Percentiles rank a stretch among this genome's conserved stretches.
Evolutionary conservation across 441 rosid species (phyloP).

Genomic region (Manihot esculenta): DNA sequence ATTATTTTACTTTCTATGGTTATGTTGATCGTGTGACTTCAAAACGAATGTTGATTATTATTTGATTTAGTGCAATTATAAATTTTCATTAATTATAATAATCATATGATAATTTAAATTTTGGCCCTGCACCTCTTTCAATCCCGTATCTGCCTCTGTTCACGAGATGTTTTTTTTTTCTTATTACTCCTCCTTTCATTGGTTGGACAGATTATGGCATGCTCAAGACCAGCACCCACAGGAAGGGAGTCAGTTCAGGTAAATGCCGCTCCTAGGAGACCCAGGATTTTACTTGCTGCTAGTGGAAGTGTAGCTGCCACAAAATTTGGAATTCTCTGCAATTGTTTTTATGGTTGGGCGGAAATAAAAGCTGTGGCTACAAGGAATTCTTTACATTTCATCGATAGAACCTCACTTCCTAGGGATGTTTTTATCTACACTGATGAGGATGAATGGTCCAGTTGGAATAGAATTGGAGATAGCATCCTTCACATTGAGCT

Average conservation of each 20-base stretch:
- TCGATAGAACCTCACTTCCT: constrained; percentile 61
- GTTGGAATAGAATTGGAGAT: constrained; percentile 77
- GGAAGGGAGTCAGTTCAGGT: constrained; percentile 32
- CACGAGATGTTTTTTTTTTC: too few species aligned
- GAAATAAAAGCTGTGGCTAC: constrained; percentile 85
- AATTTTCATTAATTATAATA: too few species aligned
- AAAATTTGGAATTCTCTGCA: constrained; percentile 77
- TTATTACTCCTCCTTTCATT: neutral
- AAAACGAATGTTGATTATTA: too few species aligned
- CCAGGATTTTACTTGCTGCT: constrained; percentile 69
- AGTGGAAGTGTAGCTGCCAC: constrained; percentile 95
- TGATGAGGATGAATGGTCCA: constrained; percentile 77
- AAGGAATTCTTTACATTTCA: constrained; percentile 65
- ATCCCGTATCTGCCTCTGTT: too few species aligned
- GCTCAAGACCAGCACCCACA: constrained; percentile 31
- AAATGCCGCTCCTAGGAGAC: constrained; percentile 41
- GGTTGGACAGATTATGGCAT: constrained; percentile 33
- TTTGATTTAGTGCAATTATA: too few species aligned
- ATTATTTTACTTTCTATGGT: too few species aligned
- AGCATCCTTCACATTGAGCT: constrained; percentile 80
- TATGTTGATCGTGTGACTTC: too few species aligned
- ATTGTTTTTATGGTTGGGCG: constrained; percentile 75
- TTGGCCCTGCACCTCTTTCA: too few species aligned
- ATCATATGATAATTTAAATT: too few species aligned
- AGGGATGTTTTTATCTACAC: constrained; percentile 61